Evolutionary conservation across 2,329 filamentous ascomycete genomes (phyloP), one percentile per base, ranked within the genome.

Genomic region (Talaromyces piceae): DNA sequence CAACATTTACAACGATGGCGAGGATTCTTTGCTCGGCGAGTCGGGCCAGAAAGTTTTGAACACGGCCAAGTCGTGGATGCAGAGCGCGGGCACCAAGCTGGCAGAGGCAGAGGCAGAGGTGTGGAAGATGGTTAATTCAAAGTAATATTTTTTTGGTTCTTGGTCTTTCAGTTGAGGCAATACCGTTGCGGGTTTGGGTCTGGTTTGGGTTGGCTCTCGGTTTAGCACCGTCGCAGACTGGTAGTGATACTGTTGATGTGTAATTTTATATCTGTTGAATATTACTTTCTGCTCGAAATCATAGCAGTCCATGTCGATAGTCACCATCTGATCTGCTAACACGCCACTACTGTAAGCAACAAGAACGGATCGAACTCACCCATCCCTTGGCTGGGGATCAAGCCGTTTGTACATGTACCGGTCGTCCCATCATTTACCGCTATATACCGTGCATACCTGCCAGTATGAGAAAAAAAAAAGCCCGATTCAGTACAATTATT

Each of bases 51-150:
- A 66, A 52, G 22, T 66, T 58, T 59, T 71, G 59, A 65, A 64
- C 27, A 65, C 63, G 4, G 70, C 73, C 1, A 74, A 69, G 58
- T 64, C 65, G 6, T 76, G 73, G 71, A 62, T 70, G 51, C 61
- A 60, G 33, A 63, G 54, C 45, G 71, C 69, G 18, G 72, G 72
- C 4, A 61, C 57, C 45, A 71, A 71, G 51, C 56, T 73, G 50
- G 69, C 64, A 7, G 67, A 75, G 61, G 67, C 71, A 41, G 73
- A 76, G 60, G 68, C 70, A 50, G 69, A 69, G 61, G 69, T 73
- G 43, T 77, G 74, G 74, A 73, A 63, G 63, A 64, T 66, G 54
- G 70, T 77, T 48, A 73, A 74, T 61, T 61, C 49, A 33, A 54
- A 54, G 52, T 52, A n/a, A 31, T 30, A 13, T 13, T 28, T 33